Base-by-base conservation (phyloP, 177 flowering plant genomes). In the Tripterygium wilfordii region DNA sequence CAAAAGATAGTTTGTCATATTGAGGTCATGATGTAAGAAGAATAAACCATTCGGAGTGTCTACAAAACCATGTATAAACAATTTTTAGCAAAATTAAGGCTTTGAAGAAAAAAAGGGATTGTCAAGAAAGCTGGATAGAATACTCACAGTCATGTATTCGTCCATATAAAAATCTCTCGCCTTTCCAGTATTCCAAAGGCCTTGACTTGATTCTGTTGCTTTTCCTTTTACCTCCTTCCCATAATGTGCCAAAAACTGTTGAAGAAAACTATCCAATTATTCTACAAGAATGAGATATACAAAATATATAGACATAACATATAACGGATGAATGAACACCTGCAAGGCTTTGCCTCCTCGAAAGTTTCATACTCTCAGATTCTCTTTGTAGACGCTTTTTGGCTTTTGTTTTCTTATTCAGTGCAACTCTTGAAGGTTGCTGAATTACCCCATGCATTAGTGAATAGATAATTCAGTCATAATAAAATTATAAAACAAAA, bases 111-210 rank as follows among this genome's bases (percentile, higher is more conserved):
- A 35, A 35, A 6, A 15, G 38, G 38, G 14, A 35, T 35, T 35
- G 4, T 3, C 5, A 35, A 35, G 25, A 20, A n/a, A n/a, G n/a
- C n/a, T n/a, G n/a, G n/a, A n/a, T n/a, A n/a, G n/a, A n/a, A n/a
- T 53, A 74, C 91, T 82, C 48, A 85, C 96, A 79, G 17, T 68
- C 32, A 58, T 85, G 76, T 23, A 85, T 51, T 17, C 95, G 82
- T 13, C 82, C 95, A 56, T 77, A 85, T 37, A 88, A 43, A 45
- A 79, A 58, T 36, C 88, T 69, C 66, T 88, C 97, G 12, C 97
- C 97, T 70, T 65, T 88, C 95, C 97, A 88, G 31, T 58, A 82
- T 58, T 77, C 83, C 54, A 86, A 60, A 43, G 97, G 95, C 61
- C 82, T 78, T 45, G 58, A 60, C 54, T 30, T 81, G 43, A 77